Evolutionary conservation across 768 basidiomycete species (phyloP).

Genomic region (Hypholoma sublateritium): DNA sequence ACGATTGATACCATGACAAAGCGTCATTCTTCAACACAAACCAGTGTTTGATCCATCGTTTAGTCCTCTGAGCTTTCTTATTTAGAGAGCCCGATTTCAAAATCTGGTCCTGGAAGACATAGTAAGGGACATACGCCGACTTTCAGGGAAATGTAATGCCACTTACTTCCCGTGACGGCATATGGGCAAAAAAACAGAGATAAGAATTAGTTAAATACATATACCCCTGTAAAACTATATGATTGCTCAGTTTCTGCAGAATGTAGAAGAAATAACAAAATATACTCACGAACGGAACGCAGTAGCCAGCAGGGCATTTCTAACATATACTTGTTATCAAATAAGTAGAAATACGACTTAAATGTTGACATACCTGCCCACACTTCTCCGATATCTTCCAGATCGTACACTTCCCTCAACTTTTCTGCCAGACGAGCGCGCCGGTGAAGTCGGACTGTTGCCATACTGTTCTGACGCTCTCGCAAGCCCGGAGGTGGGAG

Average conservation of each 20-base stretch:
- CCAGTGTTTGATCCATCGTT: slow-evolving; percentile 95
- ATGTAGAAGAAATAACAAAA: background rate
- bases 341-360: background rate
- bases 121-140: no score
- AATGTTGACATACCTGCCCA: slow-evolving; percentile 58
- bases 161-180: slow-evolving; percentile 83
- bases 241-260: background rate
- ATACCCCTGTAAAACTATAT: slow-evolving; percentile 89
- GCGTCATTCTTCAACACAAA: slow-evolving; percentile 95
- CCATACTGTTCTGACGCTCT: slow-evolving; percentile 61
- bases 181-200: slow-evolving; percentile 95
- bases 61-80: slow-evolving; percentile 87
- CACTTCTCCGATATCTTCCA: slow-evolving; percentile 82
- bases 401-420: slow-evolving; percentile 83
- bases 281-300: slow-evolving; percentile 78
- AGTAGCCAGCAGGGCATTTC: slow-evolving; percentile 96
- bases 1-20: slow-evolving; percentile 94
- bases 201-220: slow-evolving; percentile 95
- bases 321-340: slow-evolving; percentile 22
- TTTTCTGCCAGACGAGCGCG: slow-evolving; percentile 82
- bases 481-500: slow-evolving; percentile 24
- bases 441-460: slow-evolving; percentile 69
- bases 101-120: slow-evolving; percentile 69
- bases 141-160: no score
- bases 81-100: slow-evolving; percentile 89